These are phyloP conservation scores for Pseudonitzschia delicatissima DNA, from an alignment of 108 stramenopile genomes.

Conservation along the genomic window DNA sequence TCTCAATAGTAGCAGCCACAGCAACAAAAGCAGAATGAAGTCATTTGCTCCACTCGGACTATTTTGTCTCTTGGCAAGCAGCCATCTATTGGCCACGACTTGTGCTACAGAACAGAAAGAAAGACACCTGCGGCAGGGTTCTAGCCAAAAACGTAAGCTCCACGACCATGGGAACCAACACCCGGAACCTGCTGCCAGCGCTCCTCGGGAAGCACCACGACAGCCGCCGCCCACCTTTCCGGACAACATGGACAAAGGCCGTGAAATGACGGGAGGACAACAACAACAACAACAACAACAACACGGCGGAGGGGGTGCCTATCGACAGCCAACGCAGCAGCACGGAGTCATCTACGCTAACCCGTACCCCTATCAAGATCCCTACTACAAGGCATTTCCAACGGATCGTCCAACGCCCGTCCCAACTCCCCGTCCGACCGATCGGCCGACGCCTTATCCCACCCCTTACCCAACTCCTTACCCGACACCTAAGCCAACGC, in stretches of 20 bases:
- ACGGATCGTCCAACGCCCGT: neutral
- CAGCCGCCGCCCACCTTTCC: neutral
- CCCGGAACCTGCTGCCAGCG: neutral
- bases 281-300: neutral
- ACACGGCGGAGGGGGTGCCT: too few relatives aligned
- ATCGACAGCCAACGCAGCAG: too few relatives aligned
- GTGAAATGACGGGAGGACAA: too few relatives aligned
- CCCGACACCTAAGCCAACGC: neutral
- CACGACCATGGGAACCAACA: neutral
- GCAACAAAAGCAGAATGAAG: neutral
- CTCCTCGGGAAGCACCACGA: neutral
- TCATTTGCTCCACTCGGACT: neutral
- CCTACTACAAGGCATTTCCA: neutral
- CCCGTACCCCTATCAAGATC: neutral
- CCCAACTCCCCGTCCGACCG: neutral
- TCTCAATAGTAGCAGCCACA: neutral
- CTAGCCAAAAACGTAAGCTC: neutral
- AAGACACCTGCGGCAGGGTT: neutral
- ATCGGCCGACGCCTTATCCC: neutral
- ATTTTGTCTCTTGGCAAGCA: neutral
- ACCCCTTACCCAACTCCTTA: neutral
- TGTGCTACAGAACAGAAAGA: neutral
- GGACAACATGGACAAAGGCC: too few relatives aligned
- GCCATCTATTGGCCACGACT: neutral
- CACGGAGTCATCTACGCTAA: too few relatives aligned